phyloP scores from a whole-genome alignment of 1,284 basidiomycete species.

The Puccinia hordei region DNA sequence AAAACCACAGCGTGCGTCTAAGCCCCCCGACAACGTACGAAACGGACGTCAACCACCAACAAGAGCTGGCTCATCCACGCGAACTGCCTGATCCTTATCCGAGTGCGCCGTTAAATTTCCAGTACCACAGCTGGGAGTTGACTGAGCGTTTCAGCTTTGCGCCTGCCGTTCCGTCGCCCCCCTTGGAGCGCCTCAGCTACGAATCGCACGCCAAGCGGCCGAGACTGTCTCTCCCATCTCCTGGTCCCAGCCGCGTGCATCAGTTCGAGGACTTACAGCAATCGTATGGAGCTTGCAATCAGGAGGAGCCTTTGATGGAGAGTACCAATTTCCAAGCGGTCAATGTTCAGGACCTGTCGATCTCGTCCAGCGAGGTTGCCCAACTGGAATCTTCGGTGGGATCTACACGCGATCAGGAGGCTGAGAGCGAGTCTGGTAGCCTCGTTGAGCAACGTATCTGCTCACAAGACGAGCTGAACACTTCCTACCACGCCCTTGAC shows the following conservation, averaged over 20 bases:
- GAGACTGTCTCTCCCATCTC: background rate
- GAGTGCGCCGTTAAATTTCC: constrained; percentile 4
- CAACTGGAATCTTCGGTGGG: background rate
- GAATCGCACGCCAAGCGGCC: constrained; percentile 26
- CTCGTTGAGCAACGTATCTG: background rate
- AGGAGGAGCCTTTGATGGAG: background rate
- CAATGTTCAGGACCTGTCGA: background rate
- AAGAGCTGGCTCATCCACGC: background rate
- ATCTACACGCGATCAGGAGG: background rate
- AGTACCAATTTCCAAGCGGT: background rate
- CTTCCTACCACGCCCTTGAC: background rate
- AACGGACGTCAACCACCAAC: background rate
- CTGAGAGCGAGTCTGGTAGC: background rate
- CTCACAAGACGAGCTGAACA: background rate
- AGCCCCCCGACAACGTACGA: background rate
- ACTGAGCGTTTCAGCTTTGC: constrained; percentile 1
- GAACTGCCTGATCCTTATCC: constrained; percentile 4
- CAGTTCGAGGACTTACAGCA: constrained; percentile 16
- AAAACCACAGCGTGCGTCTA: background rate
- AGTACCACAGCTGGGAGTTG: constrained; percentile 25
- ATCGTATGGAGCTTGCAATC: constrained; percentile 2
- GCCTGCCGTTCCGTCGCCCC: background rate
- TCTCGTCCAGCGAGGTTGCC: background rate
- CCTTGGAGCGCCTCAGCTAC: background rate
- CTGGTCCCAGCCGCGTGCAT: background rate